phyloP scores from a whole-genome alignment of 805 yeast species.

The Starmerella davenportii region DNA sequence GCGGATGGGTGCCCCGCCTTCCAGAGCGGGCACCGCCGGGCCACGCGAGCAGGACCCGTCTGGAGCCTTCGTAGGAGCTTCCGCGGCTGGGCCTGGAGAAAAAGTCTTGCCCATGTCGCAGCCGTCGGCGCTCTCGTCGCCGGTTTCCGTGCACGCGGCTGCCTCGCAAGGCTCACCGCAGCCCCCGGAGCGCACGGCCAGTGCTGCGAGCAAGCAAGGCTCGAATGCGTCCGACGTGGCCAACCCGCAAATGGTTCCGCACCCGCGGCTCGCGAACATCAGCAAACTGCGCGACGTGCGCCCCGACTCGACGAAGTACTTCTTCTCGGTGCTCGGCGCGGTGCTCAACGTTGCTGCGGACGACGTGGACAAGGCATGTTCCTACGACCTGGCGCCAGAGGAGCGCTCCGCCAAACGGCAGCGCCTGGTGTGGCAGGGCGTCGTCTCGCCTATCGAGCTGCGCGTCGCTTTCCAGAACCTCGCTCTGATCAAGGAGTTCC shows the following conservation, averaged over 20 bases:
- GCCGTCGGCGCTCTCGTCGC: too few relatives aligned
- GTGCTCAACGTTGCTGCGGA: conserved; percentile 22
- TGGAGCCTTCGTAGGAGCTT: too few relatives aligned
- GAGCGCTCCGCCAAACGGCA: conserved; percentile 4
- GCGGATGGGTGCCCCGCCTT: too few relatives aligned
- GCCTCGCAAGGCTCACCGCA: too few relatives aligned
- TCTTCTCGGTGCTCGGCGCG: conserved; percentile 22
- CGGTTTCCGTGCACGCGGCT: too few relatives aligned
- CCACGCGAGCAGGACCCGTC: too few relatives aligned
- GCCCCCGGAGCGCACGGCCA: not conserved
- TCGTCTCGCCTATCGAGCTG: conserved; percentile 21
- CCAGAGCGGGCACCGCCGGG: too few relatives aligned
- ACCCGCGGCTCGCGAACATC: conserved; percentile 14
- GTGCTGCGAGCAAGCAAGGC: not conserved
- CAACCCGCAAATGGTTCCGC: not conserved
- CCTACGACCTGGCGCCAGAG: conserved; percentile 1
- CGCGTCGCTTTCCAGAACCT: conserved; percentile 22
- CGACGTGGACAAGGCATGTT: conserved; percentile 13
- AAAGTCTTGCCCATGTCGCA: too few relatives aligned
- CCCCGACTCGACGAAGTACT: conserved; percentile 20
- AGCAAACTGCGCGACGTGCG: conserved; percentile 19
- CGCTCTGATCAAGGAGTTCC: conserved; percentile 16
- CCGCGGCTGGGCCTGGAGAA: too few relatives aligned
- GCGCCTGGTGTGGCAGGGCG: conserved; percentile 11
- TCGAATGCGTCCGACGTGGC: not conserved